Conservation (phyloP, 257 asterid species). For the Phtheirospermum japonicum region DNA sequence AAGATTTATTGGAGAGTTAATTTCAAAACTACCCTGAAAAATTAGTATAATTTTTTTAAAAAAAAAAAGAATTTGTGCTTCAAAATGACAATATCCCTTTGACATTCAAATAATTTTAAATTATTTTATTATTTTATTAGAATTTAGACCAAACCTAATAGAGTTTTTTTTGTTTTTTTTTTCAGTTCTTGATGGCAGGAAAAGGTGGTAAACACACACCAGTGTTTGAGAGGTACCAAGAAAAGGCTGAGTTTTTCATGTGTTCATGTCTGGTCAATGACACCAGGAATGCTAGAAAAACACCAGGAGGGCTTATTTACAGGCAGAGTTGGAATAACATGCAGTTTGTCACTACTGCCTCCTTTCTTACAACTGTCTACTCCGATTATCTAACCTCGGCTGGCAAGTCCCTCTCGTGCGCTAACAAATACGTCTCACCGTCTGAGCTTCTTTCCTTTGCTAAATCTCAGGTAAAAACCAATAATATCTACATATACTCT, state of each 20-base stretch:
- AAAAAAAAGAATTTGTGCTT: too few species aligned
- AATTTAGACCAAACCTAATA: too few species aligned
- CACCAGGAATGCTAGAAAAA: slow-evolving; percentile 62
- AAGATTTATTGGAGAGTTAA: too few species aligned
- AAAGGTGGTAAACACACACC: slow-evolving; percentile 55
- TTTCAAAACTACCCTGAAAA: too few species aligned
- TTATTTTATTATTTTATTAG: too few species aligned
- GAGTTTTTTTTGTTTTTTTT: too few species aligned
- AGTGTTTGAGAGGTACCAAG: slow-evolving; percentile 59
- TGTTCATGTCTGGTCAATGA: slow-evolving; percentile 91
- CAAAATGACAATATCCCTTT: too few species aligned
- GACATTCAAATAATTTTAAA: too few species aligned
- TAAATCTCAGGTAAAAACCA: slow-evolving; percentile 65
- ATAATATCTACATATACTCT: too few species aligned
- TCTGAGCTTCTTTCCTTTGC: slow-evolving; percentile 74
- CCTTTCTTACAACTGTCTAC: slow-evolving; percentile 79
- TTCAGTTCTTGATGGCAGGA: slow-evolving; percentile 86
- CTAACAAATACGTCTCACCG: slow-evolving; percentile 58
- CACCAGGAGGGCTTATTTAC: slow-evolving; percentile 93
- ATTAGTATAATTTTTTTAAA: too few species aligned
- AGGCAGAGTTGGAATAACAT: slow-evolving; percentile 94
- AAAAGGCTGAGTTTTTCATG: slow-evolving; percentile 90
- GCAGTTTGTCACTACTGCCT: slow-evolving; percentile 94
- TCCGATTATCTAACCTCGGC: slow-evolving; percentile 85
- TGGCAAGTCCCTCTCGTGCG: slow-evolving; percentile 61